Evolutionary conservation across 257 asterid genomes (phyloP).

Genomic region (Lycium ferocissimum): DNA sequence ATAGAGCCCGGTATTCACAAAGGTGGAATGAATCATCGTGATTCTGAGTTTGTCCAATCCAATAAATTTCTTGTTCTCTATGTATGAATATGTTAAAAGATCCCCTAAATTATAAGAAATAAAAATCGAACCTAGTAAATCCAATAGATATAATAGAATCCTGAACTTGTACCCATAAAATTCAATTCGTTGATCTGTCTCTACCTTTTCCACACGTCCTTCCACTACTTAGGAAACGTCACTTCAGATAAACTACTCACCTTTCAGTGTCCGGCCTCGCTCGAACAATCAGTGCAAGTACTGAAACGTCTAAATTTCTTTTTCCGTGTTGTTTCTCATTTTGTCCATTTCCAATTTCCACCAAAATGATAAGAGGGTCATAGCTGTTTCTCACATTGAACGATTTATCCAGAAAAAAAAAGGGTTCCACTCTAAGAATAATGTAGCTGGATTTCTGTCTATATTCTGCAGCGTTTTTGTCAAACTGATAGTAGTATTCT

Average conservation of each 20-base stretch:
- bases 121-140: no score
- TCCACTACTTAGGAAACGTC: neutral
- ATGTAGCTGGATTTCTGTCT: constrained; percentile 18
- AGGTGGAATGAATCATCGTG: no score
- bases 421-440: neutral
- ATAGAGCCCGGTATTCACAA: no score
- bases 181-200: neutral
- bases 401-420: neutral
- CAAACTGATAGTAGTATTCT: constrained; percentile 13
- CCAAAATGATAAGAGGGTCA: constrained; percentile 12
- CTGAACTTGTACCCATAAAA: neutral
- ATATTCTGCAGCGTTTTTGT: constrained; percentile 6
- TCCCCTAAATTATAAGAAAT: no score
- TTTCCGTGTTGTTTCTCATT: neutral
- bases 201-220: neutral
- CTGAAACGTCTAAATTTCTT: neutral
- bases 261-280: neutral
- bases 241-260: neutral
- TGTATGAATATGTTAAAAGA: no score
- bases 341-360: neutral
- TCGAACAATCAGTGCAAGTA: neutral
- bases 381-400: constrained; percentile 40
- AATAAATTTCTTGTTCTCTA: no score
- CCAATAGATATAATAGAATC: neutral
- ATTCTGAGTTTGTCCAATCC: no score